Conservation (phyloP, 148 eudicot genomes). For the Diospyros lotus region DNA sequence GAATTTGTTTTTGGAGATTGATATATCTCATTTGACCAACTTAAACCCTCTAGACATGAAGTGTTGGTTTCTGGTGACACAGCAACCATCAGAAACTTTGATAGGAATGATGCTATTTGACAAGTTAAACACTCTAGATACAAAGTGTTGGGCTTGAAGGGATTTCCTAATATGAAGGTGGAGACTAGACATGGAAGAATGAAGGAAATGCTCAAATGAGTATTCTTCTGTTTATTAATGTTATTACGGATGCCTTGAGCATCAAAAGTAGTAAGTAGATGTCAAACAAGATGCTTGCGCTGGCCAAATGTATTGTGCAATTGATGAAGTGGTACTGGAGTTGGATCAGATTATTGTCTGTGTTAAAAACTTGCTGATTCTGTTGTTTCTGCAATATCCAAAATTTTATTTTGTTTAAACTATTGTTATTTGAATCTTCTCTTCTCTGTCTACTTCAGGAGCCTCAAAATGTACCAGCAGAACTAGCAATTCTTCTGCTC, state of each 20-base stretch:
- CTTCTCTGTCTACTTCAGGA: constrained; percentile 28
- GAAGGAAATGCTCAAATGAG: not conserved
- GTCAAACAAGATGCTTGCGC: not conserved
- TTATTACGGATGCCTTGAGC: not conserved
- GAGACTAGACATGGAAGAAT: no score
- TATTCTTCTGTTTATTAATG: not conserved
- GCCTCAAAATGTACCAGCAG: constrained; percentile 40
- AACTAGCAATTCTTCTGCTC: constrained; percentile 35
- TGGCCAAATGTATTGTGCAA: not conserved
- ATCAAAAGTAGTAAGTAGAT: not conserved
- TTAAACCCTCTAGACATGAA: no score
- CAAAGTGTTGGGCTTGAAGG: not conserved
- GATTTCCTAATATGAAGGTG: not conserved
- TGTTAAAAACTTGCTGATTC: not conserved
- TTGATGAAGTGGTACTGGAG: not conserved
- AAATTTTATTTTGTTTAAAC: not conserved
- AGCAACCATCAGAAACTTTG: no score
- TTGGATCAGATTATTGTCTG: not conserved
- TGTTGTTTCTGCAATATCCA: not conserved
- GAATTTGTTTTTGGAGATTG: no score
- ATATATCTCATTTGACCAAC: no score
- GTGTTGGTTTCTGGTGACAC: no score
- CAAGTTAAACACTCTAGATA: not conserved
- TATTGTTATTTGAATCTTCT: not conserved
- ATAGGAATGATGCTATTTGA: no score